Evolutionary conservation across 345 rosid species (phyloP).

Genomic region (Pistacia atlantica): DNA sequence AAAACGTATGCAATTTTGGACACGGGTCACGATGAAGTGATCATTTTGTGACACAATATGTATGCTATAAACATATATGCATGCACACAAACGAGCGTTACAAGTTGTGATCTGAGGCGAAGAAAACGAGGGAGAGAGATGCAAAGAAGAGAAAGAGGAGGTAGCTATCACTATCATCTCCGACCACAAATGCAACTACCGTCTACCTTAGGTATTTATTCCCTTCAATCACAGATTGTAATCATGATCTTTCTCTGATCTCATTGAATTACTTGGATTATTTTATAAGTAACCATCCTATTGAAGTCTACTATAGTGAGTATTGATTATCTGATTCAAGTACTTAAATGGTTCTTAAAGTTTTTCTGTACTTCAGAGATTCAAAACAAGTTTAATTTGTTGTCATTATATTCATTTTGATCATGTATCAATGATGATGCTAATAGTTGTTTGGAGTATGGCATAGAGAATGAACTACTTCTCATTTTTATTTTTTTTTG

Average conservation of each 20-base stretch:
- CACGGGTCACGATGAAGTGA: neutral
- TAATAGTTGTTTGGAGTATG: no score
- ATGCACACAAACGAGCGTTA: neutral
- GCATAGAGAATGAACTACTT: neutral
- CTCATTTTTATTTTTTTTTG: no score
- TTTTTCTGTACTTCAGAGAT: neutral
- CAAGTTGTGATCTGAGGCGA: neutral
- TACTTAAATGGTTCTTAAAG: neutral
- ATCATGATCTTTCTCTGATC: neutral
- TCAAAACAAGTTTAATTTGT: neutral
- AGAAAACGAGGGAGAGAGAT: neutral
- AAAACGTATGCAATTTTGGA: neutral
- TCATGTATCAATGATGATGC: neutral
- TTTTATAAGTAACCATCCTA: neutral
- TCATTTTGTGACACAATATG: neutral
- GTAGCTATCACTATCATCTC: conserved; percentile 3
- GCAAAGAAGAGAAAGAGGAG: neutral
- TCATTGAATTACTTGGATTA: neutral
- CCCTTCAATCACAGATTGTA: neutral
- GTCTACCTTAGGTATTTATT: neutral
- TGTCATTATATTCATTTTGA: neutral
- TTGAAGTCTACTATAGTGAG: neutral
- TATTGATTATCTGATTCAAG: neutral
- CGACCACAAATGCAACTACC: neutral
- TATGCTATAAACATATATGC: neutral